Conservation (phyloP, 495 filamentous ascomycete species). For the Aspergillus coremiiformis region DNA sequence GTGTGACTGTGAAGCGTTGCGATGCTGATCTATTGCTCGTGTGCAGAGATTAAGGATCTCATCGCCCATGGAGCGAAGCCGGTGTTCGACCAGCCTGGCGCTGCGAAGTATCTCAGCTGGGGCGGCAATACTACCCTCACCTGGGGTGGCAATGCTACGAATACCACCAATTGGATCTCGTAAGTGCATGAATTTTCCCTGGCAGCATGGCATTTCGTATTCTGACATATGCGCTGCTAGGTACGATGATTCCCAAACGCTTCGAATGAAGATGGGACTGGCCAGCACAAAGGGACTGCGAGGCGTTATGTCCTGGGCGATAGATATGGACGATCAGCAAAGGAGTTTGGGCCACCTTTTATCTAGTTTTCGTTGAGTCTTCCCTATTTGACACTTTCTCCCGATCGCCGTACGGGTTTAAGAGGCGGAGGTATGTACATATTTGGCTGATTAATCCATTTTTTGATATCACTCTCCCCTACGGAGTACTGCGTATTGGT, state of each 20-base stretch:
- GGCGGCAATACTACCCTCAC: background rate
- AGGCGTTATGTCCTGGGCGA: background rate
- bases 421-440: too few species aligned
- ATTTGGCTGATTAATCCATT: too few species aligned
- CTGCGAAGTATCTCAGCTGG: background rate
- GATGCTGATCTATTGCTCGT: background rate
- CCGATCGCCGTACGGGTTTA: too few species aligned
- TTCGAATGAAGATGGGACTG: background rate
- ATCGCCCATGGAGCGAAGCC: background rate
- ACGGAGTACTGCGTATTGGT: too few species aligned
- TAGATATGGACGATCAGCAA: background rate
- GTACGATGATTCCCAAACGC: background rate
- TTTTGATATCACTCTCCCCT: too few species aligned
- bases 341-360: background rate
- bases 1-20: background rate
- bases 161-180: background rate
- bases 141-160: background rate
- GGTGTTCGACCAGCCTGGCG: background rate
- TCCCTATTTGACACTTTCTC: too few species aligned
- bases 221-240: background rate
- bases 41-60: background rate
- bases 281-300: background rate
- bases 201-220: background rate
- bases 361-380: too few species aligned
- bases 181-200: background rate